These are phyloP conservation scores for Apiotrichum mycotoxinovorans DNA, from an alignment of 1,284 basidiomycete genomes.

Conservation along the genomic window DNA sequence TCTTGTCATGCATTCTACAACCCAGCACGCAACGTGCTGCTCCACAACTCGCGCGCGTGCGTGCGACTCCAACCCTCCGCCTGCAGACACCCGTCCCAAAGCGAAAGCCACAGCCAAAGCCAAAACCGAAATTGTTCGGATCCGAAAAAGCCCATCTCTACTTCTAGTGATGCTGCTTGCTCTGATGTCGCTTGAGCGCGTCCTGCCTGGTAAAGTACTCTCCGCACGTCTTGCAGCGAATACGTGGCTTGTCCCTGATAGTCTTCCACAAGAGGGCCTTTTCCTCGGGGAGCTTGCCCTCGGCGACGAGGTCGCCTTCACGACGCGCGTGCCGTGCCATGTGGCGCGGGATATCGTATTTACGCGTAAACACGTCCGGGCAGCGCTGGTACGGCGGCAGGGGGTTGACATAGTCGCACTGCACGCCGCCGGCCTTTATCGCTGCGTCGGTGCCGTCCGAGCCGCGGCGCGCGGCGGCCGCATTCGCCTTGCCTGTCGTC, in stretches of 20 bases:
- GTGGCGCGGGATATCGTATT: constrained; percentile 48
- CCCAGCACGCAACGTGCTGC: neutral
- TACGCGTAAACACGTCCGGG: constrained; percentile 45
- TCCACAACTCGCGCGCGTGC: no score
- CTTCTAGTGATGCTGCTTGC: constrained; percentile 30
- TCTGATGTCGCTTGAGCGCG: constrained; percentile 46
- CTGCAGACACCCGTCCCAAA: no score
- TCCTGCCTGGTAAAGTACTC: constrained; percentile 48
- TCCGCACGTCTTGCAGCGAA: constrained; percentile 37
- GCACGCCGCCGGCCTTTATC: constrained; percentile 30
- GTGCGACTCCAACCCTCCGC: no score
- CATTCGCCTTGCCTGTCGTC: neutral
- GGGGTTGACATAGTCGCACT: constrained; percentile 47
- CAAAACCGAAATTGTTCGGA: no score
- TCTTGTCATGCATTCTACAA: neutral
- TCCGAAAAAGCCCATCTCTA: no score
- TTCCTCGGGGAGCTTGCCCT: constrained; percentile 41
- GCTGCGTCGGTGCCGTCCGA: constrained; percentile 9
- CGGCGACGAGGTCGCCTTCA: constrained; percentile 46
- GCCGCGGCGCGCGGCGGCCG: constrained; percentile 3
- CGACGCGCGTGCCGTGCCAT: constrained; percentile 47
- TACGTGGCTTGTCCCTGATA: constrained; percentile 46
- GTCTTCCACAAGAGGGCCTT: constrained; percentile 46
- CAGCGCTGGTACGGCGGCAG: constrained; percentile 47
- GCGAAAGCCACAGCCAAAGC: no score